phyloP scores from a whole-genome alignment of 2,329 filamentous ascomycete genomes.

The Cladosporium phlei region DNA sequence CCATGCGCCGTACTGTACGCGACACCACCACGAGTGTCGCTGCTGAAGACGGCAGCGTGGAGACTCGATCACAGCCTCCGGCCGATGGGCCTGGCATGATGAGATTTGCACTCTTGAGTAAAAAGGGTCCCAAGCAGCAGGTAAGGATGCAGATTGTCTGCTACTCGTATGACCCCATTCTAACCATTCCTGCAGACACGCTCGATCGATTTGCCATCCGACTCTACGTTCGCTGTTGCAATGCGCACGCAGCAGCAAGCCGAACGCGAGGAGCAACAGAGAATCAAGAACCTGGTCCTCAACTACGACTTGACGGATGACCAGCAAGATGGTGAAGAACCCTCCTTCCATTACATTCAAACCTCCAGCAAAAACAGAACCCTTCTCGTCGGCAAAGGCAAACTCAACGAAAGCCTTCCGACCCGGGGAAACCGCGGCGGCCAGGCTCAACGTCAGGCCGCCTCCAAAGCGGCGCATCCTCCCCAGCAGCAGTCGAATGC shows the following conservation, averaged over 20 bases:
- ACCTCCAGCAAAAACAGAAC: conserved; percentile 48
- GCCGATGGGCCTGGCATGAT: conserved; percentile 58
- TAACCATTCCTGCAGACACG: conserved; percentile 59
- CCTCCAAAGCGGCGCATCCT: conserved; percentile 2
- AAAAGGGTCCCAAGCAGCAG: conserved; percentile 93
- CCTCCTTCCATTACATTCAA: conserved; percentile 40
- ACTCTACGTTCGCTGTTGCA: conserved; percentile 91
- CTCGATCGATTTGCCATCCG: conserved; percentile 80
- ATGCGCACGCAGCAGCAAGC: conserved; percentile 95
- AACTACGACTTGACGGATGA: conserved; percentile 90
- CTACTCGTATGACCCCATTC: not conserved
- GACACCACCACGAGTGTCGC: conserved; percentile 45
- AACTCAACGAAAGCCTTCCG: conserved; percentile 36
- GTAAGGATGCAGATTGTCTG: conserved; percentile 43
- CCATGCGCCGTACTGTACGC: conserved; percentile 66
- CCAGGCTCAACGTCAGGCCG: conserved; percentile 12
- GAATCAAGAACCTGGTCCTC: conserved; percentile 95
- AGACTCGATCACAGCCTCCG: conserved; percentile 35
- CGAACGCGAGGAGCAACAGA: conserved; percentile 91
- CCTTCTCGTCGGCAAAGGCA: conserved; percentile 31
- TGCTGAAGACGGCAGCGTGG: conserved; percentile 38
- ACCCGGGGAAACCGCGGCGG: conserved; percentile 15
- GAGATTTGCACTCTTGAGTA: conserved; percentile 94
- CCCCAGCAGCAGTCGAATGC: not conserved
- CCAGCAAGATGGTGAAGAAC: conserved; percentile 64